Conservation (phyloP, 148 eudicot species). For the Camellia lanceoleosa region DNA sequence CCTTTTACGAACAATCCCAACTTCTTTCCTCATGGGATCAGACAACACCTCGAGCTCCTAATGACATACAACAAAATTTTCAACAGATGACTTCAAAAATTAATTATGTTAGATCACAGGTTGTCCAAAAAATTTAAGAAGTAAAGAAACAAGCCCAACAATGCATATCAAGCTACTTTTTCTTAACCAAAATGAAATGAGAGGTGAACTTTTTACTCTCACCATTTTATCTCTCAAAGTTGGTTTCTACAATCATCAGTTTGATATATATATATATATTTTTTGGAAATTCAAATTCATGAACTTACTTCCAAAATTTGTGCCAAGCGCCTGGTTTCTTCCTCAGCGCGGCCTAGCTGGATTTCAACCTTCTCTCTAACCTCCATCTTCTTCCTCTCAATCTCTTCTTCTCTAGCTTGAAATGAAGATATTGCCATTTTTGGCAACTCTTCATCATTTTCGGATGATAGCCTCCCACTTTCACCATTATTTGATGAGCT, state of each 20-base stretch:
- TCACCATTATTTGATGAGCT: constrained; percentile 25
- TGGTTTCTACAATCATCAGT: too few species aligned
- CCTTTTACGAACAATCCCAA: constrained; percentile 33
- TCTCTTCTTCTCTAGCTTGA: constrained; percentile 48
- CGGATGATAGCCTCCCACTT: constrained; percentile 23
- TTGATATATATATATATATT: too few species aligned
- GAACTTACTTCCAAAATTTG: constrained; percentile 46
- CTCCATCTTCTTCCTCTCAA: constrained; percentile 49
- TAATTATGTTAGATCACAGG: too few species aligned
- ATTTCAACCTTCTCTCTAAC: constrained; percentile 41
- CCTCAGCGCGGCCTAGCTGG: constrained; percentile 44
- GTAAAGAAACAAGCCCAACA: too few species aligned
- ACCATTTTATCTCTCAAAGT: not conserved
- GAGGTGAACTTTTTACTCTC: not conserved
- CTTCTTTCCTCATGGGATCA: constrained; percentile 30
- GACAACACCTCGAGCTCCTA: constrained; percentile 18
- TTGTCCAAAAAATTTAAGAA: too few species aligned
- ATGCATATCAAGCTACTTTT: too few species aligned
- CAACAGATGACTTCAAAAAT: too few species aligned
- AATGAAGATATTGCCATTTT: constrained; percentile 28
- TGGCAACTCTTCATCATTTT: constrained; percentile 33
- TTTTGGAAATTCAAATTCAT: too few species aligned
- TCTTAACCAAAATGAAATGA: too few species aligned
- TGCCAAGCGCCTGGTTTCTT: constrained; percentile 45
- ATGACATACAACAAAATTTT: not conserved